phyloP scores from a whole-genome alignment of 768 basidiomycete species.

The Tricholoma sp. region DNA sequence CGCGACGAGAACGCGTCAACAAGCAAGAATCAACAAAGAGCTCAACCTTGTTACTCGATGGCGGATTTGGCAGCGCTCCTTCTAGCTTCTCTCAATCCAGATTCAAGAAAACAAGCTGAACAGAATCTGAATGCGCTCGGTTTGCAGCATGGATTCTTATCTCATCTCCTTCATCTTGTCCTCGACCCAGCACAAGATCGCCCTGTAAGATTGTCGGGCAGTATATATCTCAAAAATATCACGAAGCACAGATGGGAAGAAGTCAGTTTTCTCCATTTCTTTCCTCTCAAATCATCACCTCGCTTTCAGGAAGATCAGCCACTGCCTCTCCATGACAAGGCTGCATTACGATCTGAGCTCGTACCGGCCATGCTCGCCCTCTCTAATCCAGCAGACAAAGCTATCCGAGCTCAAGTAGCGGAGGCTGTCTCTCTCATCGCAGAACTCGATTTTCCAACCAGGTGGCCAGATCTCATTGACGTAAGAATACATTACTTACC shows the following conservation, averaged over 20 bases:
- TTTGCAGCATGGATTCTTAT: conserved; percentile 70
- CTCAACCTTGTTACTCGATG: conserved; percentile 42
- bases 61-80: conserved; percentile 66
- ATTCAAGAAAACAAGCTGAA: conserved; percentile 77
- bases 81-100: conserved; percentile 63
- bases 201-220: conserved; percentile 74
- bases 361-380: conserved; percentile 90
- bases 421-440: conserved; percentile 93
- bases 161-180: conserved; percentile 73
- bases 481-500: conserved; percentile 42
- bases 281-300: background rate
- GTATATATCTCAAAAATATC: conserved; percentile 90
- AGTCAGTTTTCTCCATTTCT: conserved; percentile 37
- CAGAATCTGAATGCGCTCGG: conserved; percentile 64
- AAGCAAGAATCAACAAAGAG: too few species aligned
- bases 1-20: background rate
- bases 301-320: conserved; percentile 63
- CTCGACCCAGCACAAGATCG: conserved; percentile 64
- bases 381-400: conserved; percentile 66
- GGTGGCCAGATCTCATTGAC: conserved; percentile 87
- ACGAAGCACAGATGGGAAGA: conserved; percentile 87
- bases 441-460: conserved; percentile 82
- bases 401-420: conserved; percentile 79
- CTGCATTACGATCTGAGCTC: conserved; percentile 64
- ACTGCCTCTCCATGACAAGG: conserved; percentile 67